A percentile compares a stretch with the other conserved stretches of the same genome.
Evolutionary conservation across 352 stramenopile genomes (phyloP).

Genomic region (Globisporangium echinulatum): DNA sequence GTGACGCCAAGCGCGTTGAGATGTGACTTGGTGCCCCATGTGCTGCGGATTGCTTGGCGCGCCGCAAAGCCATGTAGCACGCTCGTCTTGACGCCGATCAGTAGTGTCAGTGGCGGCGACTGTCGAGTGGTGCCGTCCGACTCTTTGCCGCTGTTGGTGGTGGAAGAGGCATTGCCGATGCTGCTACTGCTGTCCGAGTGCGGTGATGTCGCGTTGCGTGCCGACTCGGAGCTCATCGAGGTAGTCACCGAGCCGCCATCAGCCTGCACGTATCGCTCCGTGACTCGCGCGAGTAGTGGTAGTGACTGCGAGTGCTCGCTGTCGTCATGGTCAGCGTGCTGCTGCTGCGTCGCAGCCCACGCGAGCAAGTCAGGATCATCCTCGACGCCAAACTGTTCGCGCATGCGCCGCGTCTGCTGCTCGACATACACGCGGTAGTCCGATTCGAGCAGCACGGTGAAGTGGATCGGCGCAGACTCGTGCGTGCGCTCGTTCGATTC

Average conservation of each 20-base stretch:
- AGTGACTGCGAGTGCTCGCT: too few relatives aligned
- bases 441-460: conserved; percentile 1
- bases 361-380: conserved; percentile 8
- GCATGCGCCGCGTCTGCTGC: neutral
- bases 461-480: conserved; percentile 2
- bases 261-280: neutral
- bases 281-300: neutral
- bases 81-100: conserved; percentile 48
- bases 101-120: conserved; percentile 8
- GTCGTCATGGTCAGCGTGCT: too few relatives aligned
- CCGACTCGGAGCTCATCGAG: too few relatives aligned
- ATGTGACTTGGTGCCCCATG: conserved; percentile 21
- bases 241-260: neutral
- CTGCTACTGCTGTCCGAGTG: neutral
- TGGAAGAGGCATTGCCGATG: neutral
- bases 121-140: too few relatives aligned
- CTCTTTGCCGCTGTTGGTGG: neutral
- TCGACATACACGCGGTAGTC: conserved; percentile 6
- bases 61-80: conserved; percentile 22
- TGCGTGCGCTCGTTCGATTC: neutral
- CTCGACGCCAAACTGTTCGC: neutral
- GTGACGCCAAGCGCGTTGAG: conserved; percentile 15
- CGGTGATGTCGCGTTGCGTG: too few relatives aligned
- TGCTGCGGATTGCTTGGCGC: conserved; percentile 33
- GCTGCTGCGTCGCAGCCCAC: conserved; percentile 2